Base-by-base conservation (phyloP, 768 basidiomycete species). In the Termitomyces titanicus region DNA sequence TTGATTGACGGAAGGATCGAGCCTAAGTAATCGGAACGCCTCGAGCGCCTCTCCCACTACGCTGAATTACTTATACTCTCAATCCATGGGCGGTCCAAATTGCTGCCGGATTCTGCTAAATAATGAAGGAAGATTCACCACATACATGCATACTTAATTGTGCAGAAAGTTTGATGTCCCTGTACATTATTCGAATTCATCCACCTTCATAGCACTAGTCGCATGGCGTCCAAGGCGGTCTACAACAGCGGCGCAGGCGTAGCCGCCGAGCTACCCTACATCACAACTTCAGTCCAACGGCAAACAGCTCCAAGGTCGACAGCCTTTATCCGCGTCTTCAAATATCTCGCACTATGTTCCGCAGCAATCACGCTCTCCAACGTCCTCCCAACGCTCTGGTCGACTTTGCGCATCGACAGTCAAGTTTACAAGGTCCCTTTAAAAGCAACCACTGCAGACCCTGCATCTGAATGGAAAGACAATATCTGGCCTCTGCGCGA, bases 401-500 rank as follows among this genome's bases (percentile, higher is more conserved):
- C 72, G 2, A 39, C 69, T 45, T 53, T 69, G 42, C 59, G 40
- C 53, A 47, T 47, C 39, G 42, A 59, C 25, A 52, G 48, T 9
- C 24, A 52, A 13, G 57, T 65, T 42, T 60, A 62, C 29, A 57
- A 58, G 15, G 65, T 68, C 5, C 54, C 63, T 5, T 57, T 47
- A 10, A 56, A 54, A 50, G 51, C 46, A n/a, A 57, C 29, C 47
- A 52, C 54, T 47, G 9, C 45, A 47, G 72, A 75, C 54, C 70
- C 73, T 1, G 71, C 71, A 1, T 63, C 66, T 11, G 71, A 76
- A 63, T 79, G 76, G 76, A 53, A 73, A 55, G 79, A 80, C 63
- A 66, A 88, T 56, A 63, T 83, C 25, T 90, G 81, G 74, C 88
- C 88, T 20, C 67, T 86, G 24, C 85, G 85, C 33, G 70, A 73